These are phyloP conservation scores for Neopestalotiopsis rosae DNA, from an alignment of 2,329 filamentous ascomycete genomes.

Conservation along the genomic window DNA sequence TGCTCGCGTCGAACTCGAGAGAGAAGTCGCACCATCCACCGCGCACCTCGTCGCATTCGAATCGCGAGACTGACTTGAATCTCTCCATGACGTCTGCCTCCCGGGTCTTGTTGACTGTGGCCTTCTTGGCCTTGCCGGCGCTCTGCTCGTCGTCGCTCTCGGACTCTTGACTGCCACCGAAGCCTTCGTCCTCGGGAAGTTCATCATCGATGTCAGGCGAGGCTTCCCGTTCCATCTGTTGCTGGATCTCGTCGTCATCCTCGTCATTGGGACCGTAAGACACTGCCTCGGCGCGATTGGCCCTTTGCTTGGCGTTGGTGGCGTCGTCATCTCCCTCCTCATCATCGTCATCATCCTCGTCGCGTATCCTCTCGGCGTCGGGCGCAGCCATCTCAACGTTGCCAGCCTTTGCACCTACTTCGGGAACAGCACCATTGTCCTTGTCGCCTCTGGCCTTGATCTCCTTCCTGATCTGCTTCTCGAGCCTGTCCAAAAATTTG, in stretches of 20 bases:
- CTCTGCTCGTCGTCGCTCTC: conserved; percentile 45
- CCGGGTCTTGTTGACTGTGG: conserved; percentile 49
- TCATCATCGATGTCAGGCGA: conserved; percentile 65
- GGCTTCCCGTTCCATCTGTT: conserved; percentile 63
- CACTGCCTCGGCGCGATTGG: conserved; percentile 80
- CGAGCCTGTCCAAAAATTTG: conserved; percentile 76
- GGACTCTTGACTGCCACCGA: conserved; percentile 54
- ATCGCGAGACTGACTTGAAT: conserved; percentile 72
- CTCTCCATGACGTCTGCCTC: conserved; percentile 68
- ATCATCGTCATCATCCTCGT: conserved; percentile 67
- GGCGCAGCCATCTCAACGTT: conserved; percentile 56
- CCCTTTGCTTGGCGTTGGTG: conserved; percentile 73
- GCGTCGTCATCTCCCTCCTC: conserved; percentile 81
- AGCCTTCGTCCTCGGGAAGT: conserved; percentile 57
- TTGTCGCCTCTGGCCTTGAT: conserved; percentile 79
- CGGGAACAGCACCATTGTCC: conserved; percentile 74
- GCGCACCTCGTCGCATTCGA: conserved; percentile 77
- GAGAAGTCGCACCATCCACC: conserved; percentile 82
- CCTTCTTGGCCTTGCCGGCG: conserved; percentile 31
- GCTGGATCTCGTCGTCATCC: conserved; percentile 79
- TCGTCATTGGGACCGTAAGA: conserved; percentile 94
- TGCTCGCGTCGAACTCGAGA: conserved; percentile 79
- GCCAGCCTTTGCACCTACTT: conserved; percentile 65
- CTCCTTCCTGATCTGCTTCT: conserved; percentile 74
- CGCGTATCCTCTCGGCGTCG: conserved; percentile 35